Conservation (phyloP, 306 rosid genomes). For the Pterocarpus macrocarpus region DNA sequence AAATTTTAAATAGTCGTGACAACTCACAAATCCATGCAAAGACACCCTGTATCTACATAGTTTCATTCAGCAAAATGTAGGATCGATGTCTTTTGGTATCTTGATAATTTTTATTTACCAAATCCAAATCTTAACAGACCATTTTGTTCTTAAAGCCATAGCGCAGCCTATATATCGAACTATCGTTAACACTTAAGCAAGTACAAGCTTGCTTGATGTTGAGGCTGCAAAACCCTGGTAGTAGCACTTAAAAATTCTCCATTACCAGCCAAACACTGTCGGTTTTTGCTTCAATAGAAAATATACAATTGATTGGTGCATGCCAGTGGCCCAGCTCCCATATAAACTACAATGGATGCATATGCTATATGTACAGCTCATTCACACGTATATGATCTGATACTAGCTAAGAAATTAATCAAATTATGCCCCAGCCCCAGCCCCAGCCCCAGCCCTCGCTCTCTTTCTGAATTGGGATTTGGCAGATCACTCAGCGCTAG, state of each 20-base stretch:
- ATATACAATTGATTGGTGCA: not conserved
- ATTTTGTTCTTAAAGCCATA: not conserved
- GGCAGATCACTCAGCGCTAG: not conserved
- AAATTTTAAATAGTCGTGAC: not conserved
- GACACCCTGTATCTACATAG: constrained; percentile 9
- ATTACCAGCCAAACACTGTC: not conserved
- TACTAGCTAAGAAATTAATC: too few species aligned
- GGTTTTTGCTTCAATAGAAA: not conserved
- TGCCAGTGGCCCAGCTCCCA: not conserved
- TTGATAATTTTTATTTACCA: not conserved
- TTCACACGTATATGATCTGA: not conserved
- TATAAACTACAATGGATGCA: not conserved
- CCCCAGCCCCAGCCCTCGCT: not conserved
- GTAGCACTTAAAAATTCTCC: not conserved
- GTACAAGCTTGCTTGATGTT: not conserved
- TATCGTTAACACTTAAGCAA: not conserved
- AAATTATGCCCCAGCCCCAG: not conserved
- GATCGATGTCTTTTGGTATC: not conserved
- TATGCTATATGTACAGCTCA: not conserved
- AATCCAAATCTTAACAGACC: not conserved
- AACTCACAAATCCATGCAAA: not conserved
- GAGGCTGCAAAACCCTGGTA: not conserved
- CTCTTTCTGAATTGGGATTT: not conserved
- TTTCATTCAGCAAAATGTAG: not conserved
- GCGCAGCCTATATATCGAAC: not conserved